phyloP scores from a whole-genome alignment of 2,329 filamentous ascomycete genomes.

The Geoglossum cookeanum region DNA sequence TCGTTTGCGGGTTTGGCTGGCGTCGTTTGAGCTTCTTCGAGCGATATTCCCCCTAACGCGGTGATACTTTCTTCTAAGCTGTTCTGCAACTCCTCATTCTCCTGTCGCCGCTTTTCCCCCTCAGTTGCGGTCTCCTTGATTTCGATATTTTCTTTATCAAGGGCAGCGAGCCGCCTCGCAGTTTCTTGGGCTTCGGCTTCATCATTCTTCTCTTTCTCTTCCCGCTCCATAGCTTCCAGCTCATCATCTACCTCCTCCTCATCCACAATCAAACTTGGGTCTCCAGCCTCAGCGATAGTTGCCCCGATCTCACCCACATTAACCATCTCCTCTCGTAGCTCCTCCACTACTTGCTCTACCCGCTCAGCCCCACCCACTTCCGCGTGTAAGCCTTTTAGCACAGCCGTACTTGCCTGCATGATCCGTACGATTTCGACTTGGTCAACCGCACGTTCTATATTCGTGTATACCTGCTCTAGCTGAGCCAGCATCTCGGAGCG shows the following conservation, averaged over 20 bases:
- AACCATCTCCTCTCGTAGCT: constrained; percentile 59
- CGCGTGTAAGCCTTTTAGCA: constrained; percentile 53
- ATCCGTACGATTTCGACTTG: constrained; percentile 68
- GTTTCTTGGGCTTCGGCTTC: background rate
- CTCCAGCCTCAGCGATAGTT: constrained; percentile 44
- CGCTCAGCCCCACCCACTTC: constrained; percentile 58
- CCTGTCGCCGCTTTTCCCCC: constrained; percentile 12
- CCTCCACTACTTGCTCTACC: constrained; percentile 58
- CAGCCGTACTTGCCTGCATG: constrained; percentile 59
- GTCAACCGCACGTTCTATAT: constrained; percentile 69
- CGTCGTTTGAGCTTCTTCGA: background rate
- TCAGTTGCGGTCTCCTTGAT: constrained; percentile 1
- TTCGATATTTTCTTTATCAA: background rate
- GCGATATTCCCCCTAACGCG: background rate
- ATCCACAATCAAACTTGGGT: constrained; percentile 27
- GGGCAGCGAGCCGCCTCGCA: constrained; percentile 2
- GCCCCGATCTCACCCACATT: constrained; percentile 66
- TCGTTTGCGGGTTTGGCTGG: background rate
- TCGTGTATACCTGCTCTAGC: constrained; percentile 64
- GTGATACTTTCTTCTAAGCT: background rate
- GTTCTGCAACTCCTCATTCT: constrained; percentile 10
- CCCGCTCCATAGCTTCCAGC: constrained; percentile 52
- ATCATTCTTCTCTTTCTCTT: constrained; percentile 33
- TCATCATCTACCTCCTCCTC: constrained; percentile 78
- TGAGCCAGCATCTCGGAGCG: constrained; percentile 58